phyloP scores from a whole-genome alignment of 495 filamentous ascomycete species.

The Tuber microsphaerosporum region DNA sequence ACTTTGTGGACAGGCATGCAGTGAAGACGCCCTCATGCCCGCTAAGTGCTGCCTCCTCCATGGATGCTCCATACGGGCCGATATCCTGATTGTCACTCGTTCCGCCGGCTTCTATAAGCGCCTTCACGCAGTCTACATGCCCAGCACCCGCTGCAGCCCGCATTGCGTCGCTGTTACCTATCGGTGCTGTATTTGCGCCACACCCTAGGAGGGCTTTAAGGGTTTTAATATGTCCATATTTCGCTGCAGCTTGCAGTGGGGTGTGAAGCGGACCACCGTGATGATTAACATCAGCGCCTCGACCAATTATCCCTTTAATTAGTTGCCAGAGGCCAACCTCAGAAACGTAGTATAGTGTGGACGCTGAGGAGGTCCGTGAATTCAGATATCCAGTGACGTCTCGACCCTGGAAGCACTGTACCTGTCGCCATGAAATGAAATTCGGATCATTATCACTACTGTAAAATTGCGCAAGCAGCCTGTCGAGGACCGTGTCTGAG shows the following conservation, averaged over 20 bases:
- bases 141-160: background rate
- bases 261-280: background rate
- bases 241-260: background rate
- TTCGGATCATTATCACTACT: background rate
- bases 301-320: background rate
- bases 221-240: background rate
- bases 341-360: background rate
- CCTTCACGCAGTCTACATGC: background rate
- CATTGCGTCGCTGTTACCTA: background rate
- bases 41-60: background rate
- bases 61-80: background rate
- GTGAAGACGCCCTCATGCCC: background rate
- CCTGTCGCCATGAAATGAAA: background rate
- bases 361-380: background rate
- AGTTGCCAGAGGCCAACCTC: background rate
- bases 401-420: background rate
- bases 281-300: conserved; percentile 2
- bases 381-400: background rate
- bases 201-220: background rate
- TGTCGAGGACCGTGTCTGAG: conserved; percentile 1
- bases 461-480: background rate
- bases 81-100: background rate
- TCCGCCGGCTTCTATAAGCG: background rate
- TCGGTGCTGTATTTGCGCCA: background rate
- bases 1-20: background rate